Percentiles rank a stretch among this genome's conserved stretches.
Evolutionary conservation across 1,284 basidiomycete genomes (phyloP).

Genomic region (Amylostereum areolatum): DNA sequence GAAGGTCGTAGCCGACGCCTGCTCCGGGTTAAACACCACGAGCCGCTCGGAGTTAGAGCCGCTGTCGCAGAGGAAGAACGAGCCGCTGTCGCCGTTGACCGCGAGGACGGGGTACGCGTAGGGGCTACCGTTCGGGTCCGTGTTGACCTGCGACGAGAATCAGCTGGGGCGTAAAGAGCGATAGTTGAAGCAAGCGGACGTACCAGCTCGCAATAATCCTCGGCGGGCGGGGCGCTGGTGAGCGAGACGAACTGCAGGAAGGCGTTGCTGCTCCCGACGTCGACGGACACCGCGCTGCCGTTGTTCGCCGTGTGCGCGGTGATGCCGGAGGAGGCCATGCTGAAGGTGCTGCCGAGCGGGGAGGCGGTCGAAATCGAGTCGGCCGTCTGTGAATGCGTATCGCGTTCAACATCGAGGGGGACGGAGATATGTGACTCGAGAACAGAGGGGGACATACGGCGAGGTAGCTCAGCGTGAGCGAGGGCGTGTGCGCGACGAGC

Average conservation of each 20-base stretch:
- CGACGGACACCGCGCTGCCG: background rate
- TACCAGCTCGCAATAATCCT: slow-evolving; percentile 4
- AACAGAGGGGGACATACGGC: background rate
- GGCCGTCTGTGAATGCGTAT: slow-evolving; percentile 1
- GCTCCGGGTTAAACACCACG: background rate
- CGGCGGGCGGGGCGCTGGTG: background rate
- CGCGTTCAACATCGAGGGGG: no score
- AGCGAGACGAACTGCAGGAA: background rate
- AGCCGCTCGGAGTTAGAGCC: background rate
- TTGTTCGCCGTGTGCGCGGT: background rate
- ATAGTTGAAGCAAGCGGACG: background rate
- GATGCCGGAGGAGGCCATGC: slow-evolving; percentile 1
- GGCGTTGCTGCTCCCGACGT: background rate
- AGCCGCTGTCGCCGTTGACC: slow-evolving; percentile 1
- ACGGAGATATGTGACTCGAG: no score
- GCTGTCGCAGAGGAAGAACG: slow-evolving; percentile 3
- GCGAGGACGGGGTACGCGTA: slow-evolving; percentile 3
- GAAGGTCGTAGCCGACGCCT: background rate
- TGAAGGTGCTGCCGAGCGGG: slow-evolving; percentile 1
- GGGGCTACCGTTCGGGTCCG: slow-evolving; percentile 2
- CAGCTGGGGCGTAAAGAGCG: no score
- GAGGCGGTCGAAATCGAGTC: background rate
- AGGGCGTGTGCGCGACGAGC: background rate
- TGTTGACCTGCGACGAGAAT: slow-evolving; percentile 1
- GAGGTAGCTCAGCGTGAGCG: background rate